phyloP scores from a whole-genome alignment of 2,329 filamentous ascomycete genomes.

The Talaromyces sp. region DNA sequence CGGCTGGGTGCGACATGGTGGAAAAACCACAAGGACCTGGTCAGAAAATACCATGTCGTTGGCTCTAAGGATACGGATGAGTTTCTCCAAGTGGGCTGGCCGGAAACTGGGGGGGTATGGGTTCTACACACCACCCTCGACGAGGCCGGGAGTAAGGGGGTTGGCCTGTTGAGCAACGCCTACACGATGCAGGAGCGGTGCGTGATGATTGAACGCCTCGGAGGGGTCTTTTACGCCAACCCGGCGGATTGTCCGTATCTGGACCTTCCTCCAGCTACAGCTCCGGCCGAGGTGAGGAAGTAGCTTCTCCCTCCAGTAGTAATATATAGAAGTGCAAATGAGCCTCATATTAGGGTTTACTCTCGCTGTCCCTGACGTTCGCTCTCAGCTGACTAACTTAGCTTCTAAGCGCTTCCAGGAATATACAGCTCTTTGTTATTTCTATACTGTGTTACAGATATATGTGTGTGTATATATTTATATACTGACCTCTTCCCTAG shows the following conservation, averaged over 20 bases:
- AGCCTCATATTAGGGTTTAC: not conserved
- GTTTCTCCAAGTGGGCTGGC: not conserved
- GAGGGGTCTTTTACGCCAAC: not conserved
- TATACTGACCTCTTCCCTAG: too few species aligned
- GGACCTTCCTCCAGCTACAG: not conserved
- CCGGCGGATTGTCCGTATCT: not conserved
- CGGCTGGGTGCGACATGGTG: not conserved
- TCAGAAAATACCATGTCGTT: not conserved
- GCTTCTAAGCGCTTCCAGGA: not conserved
- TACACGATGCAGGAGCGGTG: slow-evolving; percentile 1
- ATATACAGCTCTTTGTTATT: not conserved
- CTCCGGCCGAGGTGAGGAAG: too few species aligned
- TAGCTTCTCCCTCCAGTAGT: too few species aligned
- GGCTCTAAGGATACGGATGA: not conserved
- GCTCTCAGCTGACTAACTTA: not conserved
- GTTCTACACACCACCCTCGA: not conserved
- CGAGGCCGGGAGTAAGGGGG: not conserved
- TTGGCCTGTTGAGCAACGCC: not conserved
- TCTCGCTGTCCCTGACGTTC: not conserved
- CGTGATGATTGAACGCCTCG: not conserved
- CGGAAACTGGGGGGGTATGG: not conserved
- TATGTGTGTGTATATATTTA: too few species aligned
- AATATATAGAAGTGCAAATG: too few species aligned
- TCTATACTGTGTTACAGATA: too few species aligned
- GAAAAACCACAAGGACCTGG: not conserved